phyloP scores from a whole-genome alignment of 257 asterid species.

The Solanum piurae region DNA sequence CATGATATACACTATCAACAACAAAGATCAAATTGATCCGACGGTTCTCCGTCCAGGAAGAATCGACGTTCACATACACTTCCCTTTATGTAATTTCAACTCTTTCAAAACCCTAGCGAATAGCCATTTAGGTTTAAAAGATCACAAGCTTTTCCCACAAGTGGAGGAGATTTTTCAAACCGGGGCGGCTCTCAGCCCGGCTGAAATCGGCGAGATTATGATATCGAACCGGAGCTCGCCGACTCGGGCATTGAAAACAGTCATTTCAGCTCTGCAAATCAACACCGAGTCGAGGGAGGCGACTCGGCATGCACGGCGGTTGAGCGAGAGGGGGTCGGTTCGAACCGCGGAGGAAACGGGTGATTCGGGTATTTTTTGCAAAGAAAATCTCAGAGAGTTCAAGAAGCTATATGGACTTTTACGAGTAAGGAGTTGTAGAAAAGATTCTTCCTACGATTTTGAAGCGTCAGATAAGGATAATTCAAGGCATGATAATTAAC shows the following conservation, averaged over 20 bases:
- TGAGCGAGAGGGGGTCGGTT: conserved; percentile 36
- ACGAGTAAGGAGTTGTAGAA: conserved; percentile 51
- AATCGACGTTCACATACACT: conserved; percentile 67
- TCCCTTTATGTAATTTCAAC: conserved; percentile 70
- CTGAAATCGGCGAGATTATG: conserved; percentile 82
- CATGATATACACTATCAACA: conserved; percentile 69
- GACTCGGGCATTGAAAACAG: conserved; percentile 70
- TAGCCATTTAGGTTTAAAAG: conserved; percentile 66
- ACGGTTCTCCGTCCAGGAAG: conserved; percentile 74
- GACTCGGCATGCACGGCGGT: conserved; percentile 27
- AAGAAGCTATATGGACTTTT: conserved; percentile 60
- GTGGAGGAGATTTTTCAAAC: conserved; percentile 69
- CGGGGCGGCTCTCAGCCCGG: conserved; percentile 74
- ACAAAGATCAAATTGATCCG: conserved; percentile 52
- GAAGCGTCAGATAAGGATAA: conserved; percentile 41
- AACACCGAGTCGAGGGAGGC: conserved; percentile 25
- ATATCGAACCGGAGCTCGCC: conserved; percentile 81
- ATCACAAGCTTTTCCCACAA: conserved; percentile 69
- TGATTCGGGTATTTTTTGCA: conserved; percentile 28
- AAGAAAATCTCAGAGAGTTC: conserved; percentile 51
- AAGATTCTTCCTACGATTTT: conserved; percentile 32
- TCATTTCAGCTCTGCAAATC: conserved; percentile 62
- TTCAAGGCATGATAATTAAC: conserved; percentile 3
- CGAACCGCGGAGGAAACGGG: conserved; percentile 29
- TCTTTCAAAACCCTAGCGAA: conserved; percentile 62